Percentiles rank a stretch among this genome's conserved stretches.
phyloP scores from a whole-genome alignment of 23 red algal genomes.

The Agarophyton chilense region DNA sequence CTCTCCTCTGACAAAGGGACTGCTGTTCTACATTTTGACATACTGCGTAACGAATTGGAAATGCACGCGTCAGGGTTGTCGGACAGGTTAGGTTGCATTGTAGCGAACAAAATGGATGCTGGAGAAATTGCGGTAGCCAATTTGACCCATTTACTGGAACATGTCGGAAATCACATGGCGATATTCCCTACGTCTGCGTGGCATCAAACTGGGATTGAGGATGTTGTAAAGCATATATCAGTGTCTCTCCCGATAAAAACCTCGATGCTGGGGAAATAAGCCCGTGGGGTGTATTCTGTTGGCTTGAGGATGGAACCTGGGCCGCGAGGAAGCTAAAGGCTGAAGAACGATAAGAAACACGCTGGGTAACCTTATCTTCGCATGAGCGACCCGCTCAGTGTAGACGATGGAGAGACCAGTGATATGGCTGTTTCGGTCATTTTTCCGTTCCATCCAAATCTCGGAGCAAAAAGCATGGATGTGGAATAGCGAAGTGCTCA shows the following conservation, averaged over 20 bases:
- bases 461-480: too few species aligned
- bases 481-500: too few species aligned
- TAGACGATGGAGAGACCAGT: too few species aligned
- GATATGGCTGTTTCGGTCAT: too few species aligned
- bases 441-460: too few species aligned
- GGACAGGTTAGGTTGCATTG: conserved; percentile 51
- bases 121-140: conserved; percentile 8
- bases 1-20: conserved; percentile 38
- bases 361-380: background rate
- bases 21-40: conserved; percentile 48
- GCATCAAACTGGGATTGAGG: conserved; percentile 35
- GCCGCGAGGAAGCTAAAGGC: too few species aligned
- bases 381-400: too few species aligned
- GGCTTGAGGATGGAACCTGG: background rate
- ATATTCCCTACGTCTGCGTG: conserved; percentile 58
- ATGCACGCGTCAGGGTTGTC: conserved; percentile 68
- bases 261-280: background rate
- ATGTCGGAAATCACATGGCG: conserved; percentile 14
- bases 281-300: background rate
- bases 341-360: too few species aligned
- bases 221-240: conserved; percentile 18
- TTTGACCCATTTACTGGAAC: background rate
- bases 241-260: background rate
- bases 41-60: conserved; percentile 75
- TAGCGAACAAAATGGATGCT: conserved; percentile 89